phyloP scores from a whole-genome alignment of 2,329 filamentous ascomycete species.

The Calonectria hongkongensis region DNA sequence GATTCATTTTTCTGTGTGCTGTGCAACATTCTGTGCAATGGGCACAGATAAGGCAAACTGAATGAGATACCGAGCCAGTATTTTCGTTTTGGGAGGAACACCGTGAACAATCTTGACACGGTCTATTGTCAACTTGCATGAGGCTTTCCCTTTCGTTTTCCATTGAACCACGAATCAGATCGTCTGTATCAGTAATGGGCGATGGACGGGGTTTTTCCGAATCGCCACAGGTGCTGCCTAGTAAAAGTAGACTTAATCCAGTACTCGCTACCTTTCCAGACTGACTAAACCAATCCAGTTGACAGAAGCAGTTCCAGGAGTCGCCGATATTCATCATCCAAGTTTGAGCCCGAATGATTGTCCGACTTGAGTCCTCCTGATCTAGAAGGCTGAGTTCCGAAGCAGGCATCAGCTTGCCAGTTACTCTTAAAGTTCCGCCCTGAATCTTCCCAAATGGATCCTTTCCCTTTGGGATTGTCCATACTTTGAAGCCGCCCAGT shows the following conservation, averaged over 20 bases:
- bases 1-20: background rate
- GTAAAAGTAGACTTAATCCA: background rate
- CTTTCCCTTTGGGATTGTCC: background rate
- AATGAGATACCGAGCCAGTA: background rate
- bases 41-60: background rate
- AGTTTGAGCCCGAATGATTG: background rate
- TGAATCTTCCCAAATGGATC: conserved; percentile 11
- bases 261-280: background rate
- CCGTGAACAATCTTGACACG: background rate
- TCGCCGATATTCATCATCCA: background rate
- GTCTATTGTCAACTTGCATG: no score
- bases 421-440: background rate
- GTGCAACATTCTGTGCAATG: conserved; percentile 5
- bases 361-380: background rate
- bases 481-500: background rate
- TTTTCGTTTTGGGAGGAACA: background rate
- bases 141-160: background rate
- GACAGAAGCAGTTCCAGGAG: background rate
- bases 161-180: no score
- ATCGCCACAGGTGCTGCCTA: background rate
- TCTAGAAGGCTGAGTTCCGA: background rate
- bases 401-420: background rate
- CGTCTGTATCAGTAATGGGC: no score
- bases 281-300: background rate
- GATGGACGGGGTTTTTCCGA: background rate